A percentile compares a stretch with the other conserved stretches of the same genome.
phyloP scores from a whole-genome alignment of 169 alveolate species.

The Nephromyces sp. region DNA sequence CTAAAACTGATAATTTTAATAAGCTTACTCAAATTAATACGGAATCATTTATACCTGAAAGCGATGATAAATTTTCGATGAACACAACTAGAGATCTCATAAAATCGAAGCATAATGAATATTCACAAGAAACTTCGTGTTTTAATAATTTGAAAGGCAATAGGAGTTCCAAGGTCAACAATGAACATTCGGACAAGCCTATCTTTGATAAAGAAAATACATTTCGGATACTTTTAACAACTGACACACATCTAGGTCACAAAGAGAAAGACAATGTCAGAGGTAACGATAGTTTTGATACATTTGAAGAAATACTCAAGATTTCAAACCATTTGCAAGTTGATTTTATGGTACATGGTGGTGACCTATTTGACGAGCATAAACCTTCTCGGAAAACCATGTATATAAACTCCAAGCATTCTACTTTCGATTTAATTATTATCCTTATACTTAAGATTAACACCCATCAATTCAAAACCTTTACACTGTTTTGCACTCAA shows the following conservation, averaged over 20 bases:
- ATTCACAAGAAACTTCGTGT: too few relatives aligned
- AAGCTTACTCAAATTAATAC: too few relatives aligned
- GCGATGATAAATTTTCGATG: too few relatives aligned
- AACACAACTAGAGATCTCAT: too few relatives aligned
- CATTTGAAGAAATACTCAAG: constrained; percentile 81
- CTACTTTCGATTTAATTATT: neutral
- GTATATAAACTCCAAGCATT: constrained; percentile 13
- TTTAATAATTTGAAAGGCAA: too few relatives aligned
- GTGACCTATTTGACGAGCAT: constrained; percentile 85
- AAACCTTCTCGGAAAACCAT: constrained; percentile 75
- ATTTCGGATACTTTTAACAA: constrained; percentile 62
- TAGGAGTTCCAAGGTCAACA: too few relatives aligned
- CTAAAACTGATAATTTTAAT: too few relatives aligned
- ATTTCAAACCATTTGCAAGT: constrained; percentile 57
- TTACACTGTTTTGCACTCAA: neutral
- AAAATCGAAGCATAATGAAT: too few relatives aligned
- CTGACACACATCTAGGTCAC: constrained; percentile 87
- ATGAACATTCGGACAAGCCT: too few relatives aligned
- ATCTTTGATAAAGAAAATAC: neutral
- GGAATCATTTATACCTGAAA: too few relatives aligned
- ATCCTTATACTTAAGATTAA: neutral
- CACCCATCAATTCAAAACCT: neutral
- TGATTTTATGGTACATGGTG: constrained; percentile 80
- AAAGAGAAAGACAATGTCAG: constrained; percentile 61
- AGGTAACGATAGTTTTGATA: constrained; percentile 75